Percentiles rank a stretch among this genome's conserved stretches.
phyloP scores from a whole-genome alignment of 2,329 filamentous ascomycete species.

The Fusarium devonianum region DNA sequence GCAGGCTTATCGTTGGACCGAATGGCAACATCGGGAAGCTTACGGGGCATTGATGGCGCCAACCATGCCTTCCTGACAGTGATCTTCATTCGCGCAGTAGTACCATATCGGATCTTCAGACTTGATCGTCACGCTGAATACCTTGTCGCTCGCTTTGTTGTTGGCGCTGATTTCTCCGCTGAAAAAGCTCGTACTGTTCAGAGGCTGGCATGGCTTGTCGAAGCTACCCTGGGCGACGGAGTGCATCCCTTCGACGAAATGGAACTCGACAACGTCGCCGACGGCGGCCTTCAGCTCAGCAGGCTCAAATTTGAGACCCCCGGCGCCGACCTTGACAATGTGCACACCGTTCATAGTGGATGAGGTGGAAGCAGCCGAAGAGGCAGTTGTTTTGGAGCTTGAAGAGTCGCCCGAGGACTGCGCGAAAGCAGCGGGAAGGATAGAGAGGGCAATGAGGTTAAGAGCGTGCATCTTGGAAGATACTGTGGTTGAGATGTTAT shows the following conservation, averaged over 20 bases:
- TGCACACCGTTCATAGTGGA: conserved; percentile 15
- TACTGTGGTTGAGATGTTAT: not conserved
- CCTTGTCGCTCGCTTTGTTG: conserved; percentile 20
- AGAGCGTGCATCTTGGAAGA: conserved; percentile 26
- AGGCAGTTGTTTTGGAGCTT: not conserved
- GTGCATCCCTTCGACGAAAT: conserved; percentile 60
- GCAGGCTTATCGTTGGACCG: not conserved
- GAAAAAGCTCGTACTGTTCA: conserved; percentile 59
- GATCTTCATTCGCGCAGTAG: conserved; percentile 66
- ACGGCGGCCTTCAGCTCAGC: conserved; percentile 57
- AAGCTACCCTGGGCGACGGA: conserved; percentile 69
- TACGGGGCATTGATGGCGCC: conserved; percentile 51
- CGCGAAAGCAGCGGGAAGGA: conserved; percentile 22
- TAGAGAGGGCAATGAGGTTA: conserved; percentile 21
- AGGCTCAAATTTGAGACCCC: conserved; percentile 57
- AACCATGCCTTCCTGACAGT: conserved; percentile 69
- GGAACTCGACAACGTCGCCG: conserved; percentile 57
- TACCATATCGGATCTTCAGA: conserved; percentile 67
- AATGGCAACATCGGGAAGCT: conserved; percentile 9
- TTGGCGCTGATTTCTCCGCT: conserved; percentile 30
- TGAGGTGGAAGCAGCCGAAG: not conserved
- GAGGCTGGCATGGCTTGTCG: conserved; percentile 64
- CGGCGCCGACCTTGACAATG: conserved; percentile 37
- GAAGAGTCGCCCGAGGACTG: conserved; percentile 1
- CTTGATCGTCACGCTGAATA: conserved; percentile 32